phyloP scores from a whole-genome alignment of 495 filamentous ascomycete species.

The Aspergillus panamensis region DNA sequence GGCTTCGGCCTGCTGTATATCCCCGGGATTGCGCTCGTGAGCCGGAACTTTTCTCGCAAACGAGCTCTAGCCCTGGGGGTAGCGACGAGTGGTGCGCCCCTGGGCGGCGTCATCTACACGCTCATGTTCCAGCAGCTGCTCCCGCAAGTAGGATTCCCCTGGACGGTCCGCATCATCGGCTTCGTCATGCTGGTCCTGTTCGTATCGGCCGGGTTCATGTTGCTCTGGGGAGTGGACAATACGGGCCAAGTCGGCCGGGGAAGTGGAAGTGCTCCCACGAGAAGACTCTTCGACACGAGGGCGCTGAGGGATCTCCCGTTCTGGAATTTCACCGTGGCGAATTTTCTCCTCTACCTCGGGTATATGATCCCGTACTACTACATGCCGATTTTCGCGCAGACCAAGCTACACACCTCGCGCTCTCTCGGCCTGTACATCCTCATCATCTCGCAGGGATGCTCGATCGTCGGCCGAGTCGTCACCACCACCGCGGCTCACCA shows the following conservation, averaged over 20 bases:
- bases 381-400: constrained; percentile 51
- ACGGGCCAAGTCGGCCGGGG: not conserved
- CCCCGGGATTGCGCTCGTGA: constrained; percentile 39
- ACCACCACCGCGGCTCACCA: constrained; percentile 23
- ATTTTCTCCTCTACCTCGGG: constrained; percentile 53
- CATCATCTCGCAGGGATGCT: constrained; percentile 32
- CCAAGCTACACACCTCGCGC: constrained; percentile 35
- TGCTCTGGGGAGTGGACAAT: constrained; percentile 18
- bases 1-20: constrained; percentile 39
- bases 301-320: constrained; percentile 33
- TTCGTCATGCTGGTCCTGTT: constrained; percentile 48
- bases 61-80: constrained; percentile 46
- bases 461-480: constrained; percentile 27
- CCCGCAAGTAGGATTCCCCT: constrained; percentile 44
- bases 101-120: constrained; percentile 52
- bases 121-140: constrained; percentile 48
- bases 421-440: constrained; percentile 48
- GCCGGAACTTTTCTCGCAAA: constrained; percentile 35
- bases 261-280: not conserved
- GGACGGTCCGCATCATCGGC: constrained; percentile 49
- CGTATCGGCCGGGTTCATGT: constrained; percentile 34
- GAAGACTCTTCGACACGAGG: constrained; percentile 19
- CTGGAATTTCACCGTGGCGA: constrained; percentile 27
- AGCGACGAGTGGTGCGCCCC: constrained; percentile 35
- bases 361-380: constrained; percentile 65